Percentiles rank a stretch among this genome's conserved stretches.
phyloP scores from a whole-genome alignment of 108 stramenopile genomes.

The Cyclotella kingstonii region DNA sequence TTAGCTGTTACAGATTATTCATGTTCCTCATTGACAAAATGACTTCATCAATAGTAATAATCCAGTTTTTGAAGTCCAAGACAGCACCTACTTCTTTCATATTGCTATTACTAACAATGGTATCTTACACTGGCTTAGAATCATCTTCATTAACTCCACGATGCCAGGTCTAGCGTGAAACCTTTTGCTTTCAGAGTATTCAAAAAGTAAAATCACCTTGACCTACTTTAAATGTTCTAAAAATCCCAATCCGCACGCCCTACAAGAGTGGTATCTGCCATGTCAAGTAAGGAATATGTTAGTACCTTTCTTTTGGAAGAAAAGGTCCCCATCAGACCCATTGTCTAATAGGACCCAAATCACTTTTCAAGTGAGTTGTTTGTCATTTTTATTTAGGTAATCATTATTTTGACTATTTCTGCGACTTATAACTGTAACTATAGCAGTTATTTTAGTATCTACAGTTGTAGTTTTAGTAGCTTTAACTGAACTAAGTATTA shows the following conservation, averaged over 20 bases:
- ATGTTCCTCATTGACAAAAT: conserved; percentile 11
- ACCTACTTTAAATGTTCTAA: neutral
- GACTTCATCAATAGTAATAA: conserved; percentile 12
- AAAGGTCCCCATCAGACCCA: neutral
- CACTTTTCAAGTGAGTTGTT: too few relatives aligned
- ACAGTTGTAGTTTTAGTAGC: too few relatives aligned
- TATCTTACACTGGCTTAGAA: neutral
- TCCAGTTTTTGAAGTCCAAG: neutral
- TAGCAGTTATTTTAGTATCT: too few relatives aligned
- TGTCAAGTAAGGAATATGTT: neutral
- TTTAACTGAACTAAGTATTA: too few relatives aligned
- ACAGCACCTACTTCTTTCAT: neutral
- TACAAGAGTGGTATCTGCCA: neutral
- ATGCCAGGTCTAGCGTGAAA: neutral
- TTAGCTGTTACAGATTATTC: neutral
- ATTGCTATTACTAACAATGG: neutral
- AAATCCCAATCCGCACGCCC: neutral
- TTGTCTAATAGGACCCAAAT: neutral
- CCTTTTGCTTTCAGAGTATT: neutral
- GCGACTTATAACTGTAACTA: too few relatives aligned
- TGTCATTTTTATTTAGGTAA: too few relatives aligned
- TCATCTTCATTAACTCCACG: neutral
- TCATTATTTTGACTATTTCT: too few relatives aligned
- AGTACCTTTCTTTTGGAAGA: neutral
- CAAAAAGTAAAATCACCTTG: neutral